Base-by-base conservation (phyloP, 2,329 filamentous ascomycete genomes). In the Xylariaceae sp. region DNA sequence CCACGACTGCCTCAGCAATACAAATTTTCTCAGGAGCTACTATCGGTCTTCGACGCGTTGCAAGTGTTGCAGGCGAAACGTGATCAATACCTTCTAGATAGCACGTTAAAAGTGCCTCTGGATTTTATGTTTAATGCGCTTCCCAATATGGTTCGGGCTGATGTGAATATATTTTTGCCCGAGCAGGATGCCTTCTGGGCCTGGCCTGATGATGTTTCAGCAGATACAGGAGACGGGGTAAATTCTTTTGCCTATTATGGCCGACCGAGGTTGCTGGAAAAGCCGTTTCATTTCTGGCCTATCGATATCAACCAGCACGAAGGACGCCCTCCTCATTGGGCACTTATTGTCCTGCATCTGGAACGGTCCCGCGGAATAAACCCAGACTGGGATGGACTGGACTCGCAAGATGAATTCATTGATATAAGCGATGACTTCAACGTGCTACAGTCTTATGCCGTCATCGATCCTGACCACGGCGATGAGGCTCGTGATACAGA, bases 261-360 rank as follows among this genome's bases (percentile, higher is more conserved):
- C n/a, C n/a, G n/a, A n/a, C n/a, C n/a, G n/a, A n/a, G n/a, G n/a
- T n/a, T n/a, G n/a, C n/a, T n/a, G n/a, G n/a, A n/a, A n/a, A 60
- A 16, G 15, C 57, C 46, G 26, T 64, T 63, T 37, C 27, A 55
- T 11, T 57, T 65, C 32, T 63, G 61, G 63, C 30, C 55, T 5
- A 50, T 65, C 15, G 60, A 64, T 2, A 9, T 45, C 10, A 43
- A 18, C 16, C 21, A 20, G 6, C 20, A 15, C 9, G 4, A 6
- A 3, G 5, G n/a, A 0, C 8, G 39, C 1, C 3, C 1, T 4
- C 49, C 24, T 21, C 50, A 29, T 1, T 65, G 60, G 61, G 45
- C 45, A n/a, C 46, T 53, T 1, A 48, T 50, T 10, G 43, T 65
- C 35, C 33, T 62, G 4, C 53, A 60, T 26, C 41, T 62, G 15